Evolutionary conservation across 176 grass and related monocot genomes (phyloP).

Genomic region (Musa schizocarpa): DNA sequence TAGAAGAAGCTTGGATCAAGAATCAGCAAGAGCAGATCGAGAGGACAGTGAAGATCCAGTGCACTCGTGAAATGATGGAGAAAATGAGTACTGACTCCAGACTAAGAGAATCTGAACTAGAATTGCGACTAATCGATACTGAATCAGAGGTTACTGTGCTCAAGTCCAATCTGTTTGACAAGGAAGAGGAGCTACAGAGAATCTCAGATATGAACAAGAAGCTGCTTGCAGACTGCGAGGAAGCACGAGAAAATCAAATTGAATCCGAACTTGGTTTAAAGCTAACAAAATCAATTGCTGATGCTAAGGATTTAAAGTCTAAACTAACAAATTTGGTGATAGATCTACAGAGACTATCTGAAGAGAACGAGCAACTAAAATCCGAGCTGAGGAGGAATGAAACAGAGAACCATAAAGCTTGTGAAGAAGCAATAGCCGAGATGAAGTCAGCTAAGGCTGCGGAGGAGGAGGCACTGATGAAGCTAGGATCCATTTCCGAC

Average conservation of each 20-base stretch:
- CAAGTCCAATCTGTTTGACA: constrained; percentile 86
- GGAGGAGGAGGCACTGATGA: not conserved
- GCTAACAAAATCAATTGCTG: not conserved
- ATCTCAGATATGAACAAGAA: constrained; percentile 45
- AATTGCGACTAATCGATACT: constrained; percentile 25
- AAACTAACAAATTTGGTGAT: constrained; percentile 35
- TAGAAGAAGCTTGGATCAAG: constrained; percentile 47
- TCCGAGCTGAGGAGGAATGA: constrained; percentile 8
- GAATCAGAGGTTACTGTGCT: constrained; percentile 63
- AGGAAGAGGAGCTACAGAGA: constrained; percentile 45
- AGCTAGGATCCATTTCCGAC: constrained; percentile 19
- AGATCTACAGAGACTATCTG: constrained; percentile 22
- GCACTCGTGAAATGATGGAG: constrained; percentile 54
- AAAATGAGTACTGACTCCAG: constrained; percentile 46
- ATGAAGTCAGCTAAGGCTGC: not conserved
- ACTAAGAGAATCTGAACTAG: constrained; percentile 48
- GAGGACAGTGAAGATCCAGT: constrained; percentile 57
- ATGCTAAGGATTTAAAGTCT: constrained; percentile 27
- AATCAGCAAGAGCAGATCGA: constrained; percentile 61
- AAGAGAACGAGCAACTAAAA: constrained; percentile 29
- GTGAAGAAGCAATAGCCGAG: constrained; percentile 36
- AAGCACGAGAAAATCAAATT: constrained; percentile 13
- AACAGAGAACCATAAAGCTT: constrained; percentile 22
- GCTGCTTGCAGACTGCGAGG: constrained; percentile 8
- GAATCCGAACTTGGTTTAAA: not conserved